Conservation (phyloP, 225 moss, liverwort and hornwort species). For the Polytrichum commune region DNA sequence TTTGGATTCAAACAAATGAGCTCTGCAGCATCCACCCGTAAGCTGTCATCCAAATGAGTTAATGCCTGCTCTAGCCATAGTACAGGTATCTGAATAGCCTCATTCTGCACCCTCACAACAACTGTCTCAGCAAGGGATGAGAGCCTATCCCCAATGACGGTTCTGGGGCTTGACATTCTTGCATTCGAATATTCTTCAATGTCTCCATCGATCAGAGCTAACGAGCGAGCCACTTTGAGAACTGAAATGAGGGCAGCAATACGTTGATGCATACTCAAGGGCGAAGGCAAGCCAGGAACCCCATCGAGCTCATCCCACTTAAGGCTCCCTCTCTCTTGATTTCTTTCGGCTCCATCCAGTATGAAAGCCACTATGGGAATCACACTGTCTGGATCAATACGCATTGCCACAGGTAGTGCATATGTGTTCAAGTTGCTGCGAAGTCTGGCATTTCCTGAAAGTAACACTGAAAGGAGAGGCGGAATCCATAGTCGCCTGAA, state of each 20-base stretch:
- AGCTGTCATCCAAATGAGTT: slow-evolving; percentile 88
- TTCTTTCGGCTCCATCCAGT: slow-evolving; percentile 43
- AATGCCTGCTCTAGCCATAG: slow-evolving; percentile 73
- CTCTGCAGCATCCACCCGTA: slow-evolving; percentile 93
- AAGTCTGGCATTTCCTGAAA: slow-evolving; percentile 72
- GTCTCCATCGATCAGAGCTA: slow-evolving; percentile 79
- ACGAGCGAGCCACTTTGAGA: slow-evolving; percentile 89
- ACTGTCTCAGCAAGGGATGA: slow-evolving; percentile 30
- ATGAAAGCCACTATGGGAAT: slow-evolving; percentile 67
- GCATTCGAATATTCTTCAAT: slow-evolving; percentile 37
- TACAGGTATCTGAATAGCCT: slow-evolving; percentile 64
- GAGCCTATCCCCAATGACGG: slow-evolving; percentile 10
- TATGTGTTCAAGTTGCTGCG: slow-evolving; percentile 88
- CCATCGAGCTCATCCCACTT: slow-evolving; percentile 70
- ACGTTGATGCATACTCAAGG: slow-evolving; percentile 70
- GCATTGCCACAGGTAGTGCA: slow-evolving; percentile 85
- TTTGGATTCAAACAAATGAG: slow-evolving; percentile 92
- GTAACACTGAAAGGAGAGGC: slow-evolving; percentile 72
- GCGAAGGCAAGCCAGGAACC: slow-evolving; percentile 56
- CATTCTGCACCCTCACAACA: slow-evolving; percentile 62
- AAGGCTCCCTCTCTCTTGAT: slow-evolving; percentile 35
- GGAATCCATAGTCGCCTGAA: slow-evolving; percentile 88
- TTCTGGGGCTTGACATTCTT: slow-evolving; percentile 4
- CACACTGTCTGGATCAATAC: slow-evolving; percentile 77
- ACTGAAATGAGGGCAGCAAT: slow-evolving; percentile 81